Evolutionary conservation across 768 basidiomycete species (phyloP).

Genomic region (Mycena olivaceomarginata): DNA sequence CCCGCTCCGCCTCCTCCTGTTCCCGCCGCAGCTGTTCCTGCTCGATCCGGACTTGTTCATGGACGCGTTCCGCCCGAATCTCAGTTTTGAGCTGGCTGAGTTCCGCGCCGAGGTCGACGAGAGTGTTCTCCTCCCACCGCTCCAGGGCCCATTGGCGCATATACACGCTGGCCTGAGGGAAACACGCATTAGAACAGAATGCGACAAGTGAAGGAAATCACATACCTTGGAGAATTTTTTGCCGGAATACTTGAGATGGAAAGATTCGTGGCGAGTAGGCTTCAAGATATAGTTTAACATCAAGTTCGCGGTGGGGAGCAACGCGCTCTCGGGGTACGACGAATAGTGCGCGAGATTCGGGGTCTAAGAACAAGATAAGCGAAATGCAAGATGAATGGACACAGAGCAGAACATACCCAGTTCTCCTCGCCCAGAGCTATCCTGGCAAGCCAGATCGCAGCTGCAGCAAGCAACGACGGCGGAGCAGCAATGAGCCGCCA

Average conservation of each 20-base stretch:
- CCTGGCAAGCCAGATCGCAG: constrained; percentile 93
- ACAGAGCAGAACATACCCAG: constrained; percentile 83
- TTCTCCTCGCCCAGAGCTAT: constrained; percentile 86
- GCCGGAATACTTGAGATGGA: constrained; percentile 94
- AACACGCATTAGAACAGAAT: background rate
- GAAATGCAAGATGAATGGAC: background rate
- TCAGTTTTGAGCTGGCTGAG: constrained; percentile 76
- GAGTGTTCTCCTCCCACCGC: constrained; percentile 79
- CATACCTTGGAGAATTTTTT: constrained; percentile 92
- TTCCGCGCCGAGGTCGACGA: constrained; percentile 76
- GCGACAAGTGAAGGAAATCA: constrained; percentile 16
- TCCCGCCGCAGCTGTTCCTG: constrained; percentile 46
- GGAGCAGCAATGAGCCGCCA: constrained; percentile 89
- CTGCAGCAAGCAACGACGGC: constrained; percentile 92
- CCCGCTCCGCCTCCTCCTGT: constrained; percentile 38
- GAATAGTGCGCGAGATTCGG: constrained; percentile 96
- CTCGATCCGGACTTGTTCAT: constrained; percentile 41
- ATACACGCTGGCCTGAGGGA: constrained; percentile 82
- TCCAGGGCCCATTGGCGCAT: constrained; percentile 91
- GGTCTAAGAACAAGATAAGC: constrained; percentile 62
- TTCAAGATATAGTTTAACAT: constrained; percentile 96
- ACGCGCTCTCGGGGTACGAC: constrained; percentile 89
- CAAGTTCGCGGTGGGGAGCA: constrained; percentile 92
- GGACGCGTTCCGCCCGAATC: constrained; percentile 61
- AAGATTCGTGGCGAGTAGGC: constrained; percentile 86